These are phyloP conservation scores for Collybia mongolica DNA, from an alignment of 768 basidiomycete genomes.

Conservation along the genomic window DNA sequence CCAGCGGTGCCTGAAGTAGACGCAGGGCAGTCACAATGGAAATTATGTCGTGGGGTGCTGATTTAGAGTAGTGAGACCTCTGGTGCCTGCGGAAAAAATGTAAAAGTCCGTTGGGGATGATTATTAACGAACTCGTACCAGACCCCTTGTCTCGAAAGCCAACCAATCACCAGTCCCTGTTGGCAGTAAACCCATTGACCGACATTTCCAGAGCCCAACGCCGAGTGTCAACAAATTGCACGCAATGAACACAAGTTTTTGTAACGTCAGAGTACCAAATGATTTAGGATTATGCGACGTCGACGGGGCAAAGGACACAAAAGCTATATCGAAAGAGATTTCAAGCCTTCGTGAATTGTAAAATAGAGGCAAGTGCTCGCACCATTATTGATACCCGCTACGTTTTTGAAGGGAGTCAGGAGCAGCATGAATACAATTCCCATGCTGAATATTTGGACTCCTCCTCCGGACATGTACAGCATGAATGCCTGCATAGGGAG, in stretches of 20 bases:
- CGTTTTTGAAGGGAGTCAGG: constrained; percentile 80
- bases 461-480: constrained; percentile 97
- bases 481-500: constrained; percentile 98
- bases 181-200: constrained; percentile 87
- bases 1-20: no score
- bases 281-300: constrained; percentile 45
- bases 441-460: constrained; percentile 96
- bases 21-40: no score
- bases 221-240: constrained; percentile 78
- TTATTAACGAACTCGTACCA: constrained; percentile 43
- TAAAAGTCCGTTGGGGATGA: neutral
- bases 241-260: constrained; percentile 68
- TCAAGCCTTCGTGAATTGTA: neutral
- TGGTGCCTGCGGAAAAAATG: constrained; percentile 7
- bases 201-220: constrained; percentile 92
- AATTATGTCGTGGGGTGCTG: no score
- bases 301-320: constrained; percentile 72
- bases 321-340: constrained; percentile 41
- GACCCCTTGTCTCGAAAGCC: constrained; percentile 82
- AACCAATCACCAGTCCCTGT: constrained; percentile 94
- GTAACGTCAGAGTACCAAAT: constrained; percentile 57
- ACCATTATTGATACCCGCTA: constrained; percentile 80
- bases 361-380: constrained; percentile 21
- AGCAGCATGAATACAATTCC: constrained; percentile 95
- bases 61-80: constrained; percentile 12